These are phyloP conservation scores for Vitis labrusca DNA, from an alignment of 164 flowering plant genomes.

Conservation along the genomic window DNA sequence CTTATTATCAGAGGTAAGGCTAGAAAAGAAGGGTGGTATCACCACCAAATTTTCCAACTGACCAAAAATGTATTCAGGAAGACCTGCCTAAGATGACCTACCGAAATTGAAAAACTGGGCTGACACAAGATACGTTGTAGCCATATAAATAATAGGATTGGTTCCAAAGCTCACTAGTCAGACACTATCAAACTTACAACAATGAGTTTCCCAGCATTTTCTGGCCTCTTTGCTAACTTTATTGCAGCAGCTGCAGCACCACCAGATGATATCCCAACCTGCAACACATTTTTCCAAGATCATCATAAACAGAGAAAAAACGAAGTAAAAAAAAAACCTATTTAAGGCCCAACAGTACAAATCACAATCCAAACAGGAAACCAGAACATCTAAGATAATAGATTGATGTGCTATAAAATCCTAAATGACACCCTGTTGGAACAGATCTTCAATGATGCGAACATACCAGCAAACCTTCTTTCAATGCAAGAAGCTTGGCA, in stretches of 20 bases:
- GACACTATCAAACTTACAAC: conserved; percentile 34
- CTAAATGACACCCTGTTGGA: not conserved
- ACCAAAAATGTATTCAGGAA: too few species aligned
- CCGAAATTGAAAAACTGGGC: too few species aligned
- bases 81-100: too few species aligned
- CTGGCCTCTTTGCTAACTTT: conserved; percentile 46
- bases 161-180: too few species aligned
- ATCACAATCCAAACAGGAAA: not conserved
- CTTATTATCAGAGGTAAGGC: too few species aligned
- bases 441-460: too few species aligned
- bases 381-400: not conserved
- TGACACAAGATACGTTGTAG: too few species aligned
- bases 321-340: conserved; percentile 38
- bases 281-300: not conserved
- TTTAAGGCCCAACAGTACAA: not conserved
- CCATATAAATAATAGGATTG: too few species aligned
- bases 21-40: too few species aligned
- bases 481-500: conserved; percentile 55
- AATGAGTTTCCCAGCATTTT: conserved; percentile 63
- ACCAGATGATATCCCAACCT: conserved; percentile 72
- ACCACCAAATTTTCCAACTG: too few species aligned
- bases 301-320: conserved; percentile 10
- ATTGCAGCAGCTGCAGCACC: conserved; percentile 65
- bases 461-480: conserved; percentile 51
- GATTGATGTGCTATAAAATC: not conserved